Evolutionary conservation across 148 eudicot genomes (phyloP).

Genomic region (Vaccinium corymbosum): DNA sequence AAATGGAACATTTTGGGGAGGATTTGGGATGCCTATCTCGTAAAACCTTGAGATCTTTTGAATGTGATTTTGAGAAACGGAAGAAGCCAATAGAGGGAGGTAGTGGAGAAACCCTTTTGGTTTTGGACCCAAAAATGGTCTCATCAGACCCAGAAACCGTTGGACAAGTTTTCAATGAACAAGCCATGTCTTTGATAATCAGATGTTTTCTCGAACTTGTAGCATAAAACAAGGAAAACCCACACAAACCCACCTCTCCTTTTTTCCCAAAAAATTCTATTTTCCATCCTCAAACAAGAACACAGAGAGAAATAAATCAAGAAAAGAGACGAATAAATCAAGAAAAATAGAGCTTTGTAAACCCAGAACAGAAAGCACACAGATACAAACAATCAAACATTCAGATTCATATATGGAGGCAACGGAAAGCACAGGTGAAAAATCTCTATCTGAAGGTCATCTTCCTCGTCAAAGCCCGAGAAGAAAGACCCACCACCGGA

Average conservation of each 20-base stretch:
- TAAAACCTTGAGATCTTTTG: slow-evolving; percentile 29
- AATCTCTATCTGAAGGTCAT: slow-evolving; percentile 25
- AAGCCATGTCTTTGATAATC: slow-evolving; percentile 25
- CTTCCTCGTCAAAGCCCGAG: slow-evolving; percentile 1
- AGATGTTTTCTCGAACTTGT: slow-evolving; percentile 5
- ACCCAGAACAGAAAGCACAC: background rate
- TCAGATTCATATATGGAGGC: too few species aligned
- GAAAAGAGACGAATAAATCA: background rate
- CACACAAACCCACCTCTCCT: slow-evolving; percentile 6
- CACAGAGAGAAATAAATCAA: background rate
- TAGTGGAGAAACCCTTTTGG: slow-evolving; percentile 11
- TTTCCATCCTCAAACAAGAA: background rate
- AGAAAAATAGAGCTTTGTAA: background rate
- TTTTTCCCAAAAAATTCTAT: background rate
- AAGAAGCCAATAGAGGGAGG: slow-evolving; percentile 15
- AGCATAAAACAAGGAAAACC: slow-evolving; percentile 15
- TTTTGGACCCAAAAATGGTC: slow-evolving; percentile 11
- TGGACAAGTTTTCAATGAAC: slow-evolving; percentile 26
- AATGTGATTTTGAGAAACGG: slow-evolving; percentile 12
- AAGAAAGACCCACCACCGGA: slow-evolving; percentile 48
- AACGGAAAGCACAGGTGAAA: slow-evolving; percentile 32
- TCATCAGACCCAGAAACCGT: slow-evolving; percentile 22
- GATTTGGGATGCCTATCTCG: slow-evolving; percentile 20
- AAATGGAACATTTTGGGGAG: slow-evolving; percentile 21
- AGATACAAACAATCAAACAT: too few species aligned